Conservation (phyloP, 2,329 filamentous ascomycete genomes). For the Sporothrix pallida region DNA sequence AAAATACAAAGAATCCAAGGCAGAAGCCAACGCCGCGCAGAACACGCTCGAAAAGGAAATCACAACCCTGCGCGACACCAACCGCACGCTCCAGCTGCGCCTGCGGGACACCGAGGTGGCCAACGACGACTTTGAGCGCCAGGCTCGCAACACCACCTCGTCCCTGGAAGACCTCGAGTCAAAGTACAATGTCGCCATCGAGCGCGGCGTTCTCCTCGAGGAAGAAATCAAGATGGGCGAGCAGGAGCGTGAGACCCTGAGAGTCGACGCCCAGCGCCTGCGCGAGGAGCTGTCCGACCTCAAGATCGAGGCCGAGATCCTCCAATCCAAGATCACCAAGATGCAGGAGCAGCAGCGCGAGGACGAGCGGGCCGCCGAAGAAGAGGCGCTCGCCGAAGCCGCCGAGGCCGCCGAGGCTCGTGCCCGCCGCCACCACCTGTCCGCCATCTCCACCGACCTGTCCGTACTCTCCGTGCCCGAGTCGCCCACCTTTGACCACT, state of each 20-base stretch:
- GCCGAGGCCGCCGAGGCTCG: conserved; percentile 8
- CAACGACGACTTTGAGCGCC: conserved; percentile 97
- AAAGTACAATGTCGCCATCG: conserved; percentile 94
- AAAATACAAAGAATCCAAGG: conserved; percentile 95
- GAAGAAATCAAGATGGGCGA: conserved; percentile 92
- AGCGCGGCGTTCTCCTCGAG: conserved; percentile 89
- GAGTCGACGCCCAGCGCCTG: conserved; percentile 88
- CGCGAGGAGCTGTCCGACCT: conserved; percentile 91
- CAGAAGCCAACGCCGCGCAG: conserved; percentile 83
- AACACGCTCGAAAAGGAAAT: conserved; percentile 93
- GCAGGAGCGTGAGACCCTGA: conserved; percentile 84
- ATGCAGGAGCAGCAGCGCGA: conserved; percentile 57
- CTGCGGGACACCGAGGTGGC: conserved; percentile 95
- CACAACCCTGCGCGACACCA: conserved; percentile 83
- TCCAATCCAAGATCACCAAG: conserved; percentile 84
- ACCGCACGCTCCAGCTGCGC: conserved; percentile 79
- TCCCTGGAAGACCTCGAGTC: conserved; percentile 96
- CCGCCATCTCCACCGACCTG: conserved; percentile 64
- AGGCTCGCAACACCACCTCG: conserved; percentile 92
- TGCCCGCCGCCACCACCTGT: conserved; percentile 56
- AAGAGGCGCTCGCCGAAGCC: conserved; percentile 22
- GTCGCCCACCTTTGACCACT: conserved; percentile 75
- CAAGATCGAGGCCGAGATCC: conserved; percentile 92
- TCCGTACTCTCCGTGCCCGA: conserved; percentile 66
- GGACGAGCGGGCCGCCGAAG: conserved; percentile 33